phyloP scores from a whole-genome alignment of 192 early-diverging fungal genomes.

The Backusella sp. region DNA sequence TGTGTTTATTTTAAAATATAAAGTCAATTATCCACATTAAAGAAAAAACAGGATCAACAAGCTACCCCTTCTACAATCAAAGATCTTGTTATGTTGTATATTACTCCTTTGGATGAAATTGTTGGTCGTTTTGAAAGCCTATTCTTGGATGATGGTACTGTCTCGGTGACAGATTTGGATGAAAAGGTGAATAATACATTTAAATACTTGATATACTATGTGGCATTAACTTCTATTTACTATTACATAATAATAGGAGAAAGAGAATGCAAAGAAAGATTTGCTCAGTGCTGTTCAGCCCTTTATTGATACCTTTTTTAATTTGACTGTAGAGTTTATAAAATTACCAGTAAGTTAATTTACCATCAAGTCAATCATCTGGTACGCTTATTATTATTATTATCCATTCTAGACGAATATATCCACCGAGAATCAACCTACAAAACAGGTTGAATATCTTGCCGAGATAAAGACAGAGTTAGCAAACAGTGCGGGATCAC shows the following conservation, averaged over 20 bases:
- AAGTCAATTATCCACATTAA: constrained; percentile 19
- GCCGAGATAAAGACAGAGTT: constrained; percentile 2
- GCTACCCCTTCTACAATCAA: not conserved
- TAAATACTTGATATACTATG: not conserved
- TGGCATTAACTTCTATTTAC: too few relatives aligned
- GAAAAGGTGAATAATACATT: not conserved
- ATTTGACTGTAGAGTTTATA: constrained; percentile 40
- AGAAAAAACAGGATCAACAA: constrained; percentile 6
- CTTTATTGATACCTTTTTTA: constrained; percentile 46
- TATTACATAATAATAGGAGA: constrained; percentile 10
- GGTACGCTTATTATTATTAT: not conserved
- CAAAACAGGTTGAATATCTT: constrained; percentile 17
- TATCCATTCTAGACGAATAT: constrained; percentile 1
- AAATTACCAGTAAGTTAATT: constrained; percentile 43
- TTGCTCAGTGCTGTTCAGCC: constrained; percentile 37
- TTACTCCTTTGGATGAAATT: constrained; percentile 14
- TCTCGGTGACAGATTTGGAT: not conserved
- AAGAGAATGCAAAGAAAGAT: constrained; percentile 27
- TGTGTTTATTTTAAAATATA: not conserved
- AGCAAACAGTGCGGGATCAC: constrained; percentile 19
- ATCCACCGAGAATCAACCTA: not conserved
- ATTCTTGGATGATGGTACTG: not conserved
- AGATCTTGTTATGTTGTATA: not conserved
- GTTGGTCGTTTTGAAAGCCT: constrained; percentile 5
- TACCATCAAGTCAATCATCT: not conserved